phyloP scores from a whole-genome alignment of 176 grass and related monocot species.

The Bothriochloa decipiens region DNA sequence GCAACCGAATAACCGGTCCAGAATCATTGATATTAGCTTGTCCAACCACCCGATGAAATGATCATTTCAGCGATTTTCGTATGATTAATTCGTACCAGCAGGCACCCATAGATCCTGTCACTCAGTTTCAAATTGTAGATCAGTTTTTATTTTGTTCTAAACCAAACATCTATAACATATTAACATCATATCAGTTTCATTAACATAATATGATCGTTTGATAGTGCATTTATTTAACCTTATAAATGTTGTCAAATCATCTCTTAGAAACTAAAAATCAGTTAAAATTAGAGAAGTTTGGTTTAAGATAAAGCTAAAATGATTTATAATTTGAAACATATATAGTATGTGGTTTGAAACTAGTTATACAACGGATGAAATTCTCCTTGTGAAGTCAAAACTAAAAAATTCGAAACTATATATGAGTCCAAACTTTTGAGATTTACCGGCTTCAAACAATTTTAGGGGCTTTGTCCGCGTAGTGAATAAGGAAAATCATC shows the following conservation, averaged over 20 bases:
- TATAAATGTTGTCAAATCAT: not conserved
- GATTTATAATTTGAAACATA: not conserved
- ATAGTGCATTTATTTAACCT: not conserved
- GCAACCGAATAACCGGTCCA: too few relatives aligned
- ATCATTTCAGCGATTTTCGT: not conserved
- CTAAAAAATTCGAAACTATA: too few relatives aligned
- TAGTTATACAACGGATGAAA: not conserved
- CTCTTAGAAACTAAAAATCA: not conserved
- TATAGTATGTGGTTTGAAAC: not conserved
- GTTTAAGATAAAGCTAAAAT: not conserved
- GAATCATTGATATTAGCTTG: not conserved
- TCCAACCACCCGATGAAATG: conserved; percentile 21
- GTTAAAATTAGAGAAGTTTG: not conserved
- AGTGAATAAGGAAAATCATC: too few relatives aligned
- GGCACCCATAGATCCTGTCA: not conserved
- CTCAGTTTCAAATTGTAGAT: not conserved
- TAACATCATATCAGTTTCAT: not conserved
- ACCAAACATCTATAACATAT: not conserved
- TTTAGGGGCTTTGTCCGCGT: too few relatives aligned
- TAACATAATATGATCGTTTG: not conserved
- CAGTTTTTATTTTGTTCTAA: not conserved
- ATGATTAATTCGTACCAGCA: not conserved
- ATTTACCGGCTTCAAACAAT: too few relatives aligned
- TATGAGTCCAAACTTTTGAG: too few relatives aligned
- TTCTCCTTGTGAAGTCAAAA: too few relatives aligned